Percentiles rank a stretch among this genome's conserved stretches.
These are phyloP conservation scores for Fusarium buharicum DNA, from an alignment of 2,329 filamentous ascomycete species.

Conservation along the genomic window DNA sequence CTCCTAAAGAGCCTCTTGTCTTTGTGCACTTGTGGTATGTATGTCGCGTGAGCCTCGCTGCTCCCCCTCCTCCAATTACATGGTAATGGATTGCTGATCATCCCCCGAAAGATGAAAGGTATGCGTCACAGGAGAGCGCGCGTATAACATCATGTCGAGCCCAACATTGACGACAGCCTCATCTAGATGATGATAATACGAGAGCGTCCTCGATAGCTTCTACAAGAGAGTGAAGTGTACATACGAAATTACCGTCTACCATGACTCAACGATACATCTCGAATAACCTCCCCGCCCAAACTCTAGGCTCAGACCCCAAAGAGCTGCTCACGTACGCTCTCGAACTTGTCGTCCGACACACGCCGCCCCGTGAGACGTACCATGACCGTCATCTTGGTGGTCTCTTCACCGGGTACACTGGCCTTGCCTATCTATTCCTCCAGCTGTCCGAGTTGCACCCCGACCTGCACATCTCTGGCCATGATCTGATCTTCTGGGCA, in stretches of 20 bases:
- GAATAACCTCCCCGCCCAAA: conserved; percentile 49
- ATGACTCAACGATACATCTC: conserved; percentile 50
- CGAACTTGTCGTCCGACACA: conserved; percentile 51
- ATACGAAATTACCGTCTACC: conserved; percentile 4
- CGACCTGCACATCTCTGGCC: conserved; percentile 55
- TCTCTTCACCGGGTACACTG: conserved; percentile 64
- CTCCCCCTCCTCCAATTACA: conserved; percentile 32
- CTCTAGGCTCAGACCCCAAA: conserved; percentile 42
- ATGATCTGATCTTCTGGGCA: conserved; percentile 59
- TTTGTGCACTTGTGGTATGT: conserved; percentile 23
- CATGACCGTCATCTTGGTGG: conserved; percentile 54
- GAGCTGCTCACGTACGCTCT: conserved; percentile 50
- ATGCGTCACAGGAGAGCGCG: conserved; percentile 33
- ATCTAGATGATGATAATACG: conserved; percentile 9
- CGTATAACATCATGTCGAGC: conserved; percentile 26
- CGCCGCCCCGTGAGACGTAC: conserved; percentile 52
- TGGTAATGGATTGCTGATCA: conserved; percentile 33
- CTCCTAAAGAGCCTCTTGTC: conserved; percentile 2
- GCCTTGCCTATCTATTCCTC: conserved; percentile 66
- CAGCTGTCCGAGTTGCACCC: conserved; percentile 58
- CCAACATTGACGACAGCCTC: conserved; percentile 24
- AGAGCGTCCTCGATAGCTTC: conserved; percentile 5
- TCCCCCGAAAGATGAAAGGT: conserved; percentile 33
- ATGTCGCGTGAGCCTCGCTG: conserved; percentile 32
- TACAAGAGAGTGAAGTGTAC: conserved; percentile 5